Evolutionary conservation across 73 alveolate species (phyloP).

Genomic region (Symbiodinium pilosum): DNA sequence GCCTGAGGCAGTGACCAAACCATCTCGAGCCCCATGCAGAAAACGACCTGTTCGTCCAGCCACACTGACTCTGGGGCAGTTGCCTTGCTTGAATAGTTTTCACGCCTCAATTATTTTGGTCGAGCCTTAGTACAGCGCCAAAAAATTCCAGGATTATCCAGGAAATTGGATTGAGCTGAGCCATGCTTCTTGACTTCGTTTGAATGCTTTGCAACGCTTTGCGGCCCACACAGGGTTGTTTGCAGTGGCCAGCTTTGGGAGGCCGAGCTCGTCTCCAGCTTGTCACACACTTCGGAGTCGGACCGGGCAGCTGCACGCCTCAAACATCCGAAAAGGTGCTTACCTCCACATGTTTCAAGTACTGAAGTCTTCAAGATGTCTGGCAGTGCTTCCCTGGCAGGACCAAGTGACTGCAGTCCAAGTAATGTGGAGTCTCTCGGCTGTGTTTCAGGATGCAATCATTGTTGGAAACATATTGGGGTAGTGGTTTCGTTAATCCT

Average conservation of each 20-base stretch:
- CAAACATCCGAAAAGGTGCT: too few species aligned
- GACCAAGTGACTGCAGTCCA: slow-evolving; percentile 2
- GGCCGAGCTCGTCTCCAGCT: slow-evolving; percentile 1
- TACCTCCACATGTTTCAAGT: too few species aligned
- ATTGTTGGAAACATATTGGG: neutral
- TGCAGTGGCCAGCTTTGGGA: neutral
- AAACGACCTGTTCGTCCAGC: too few species aligned
- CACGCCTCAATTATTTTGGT: too few species aligned
- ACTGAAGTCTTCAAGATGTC: too few species aligned
- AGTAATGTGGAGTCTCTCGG: neutral
- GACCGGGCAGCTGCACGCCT: neutral
- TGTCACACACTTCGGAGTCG: neutral
- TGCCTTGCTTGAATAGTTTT: too few species aligned
- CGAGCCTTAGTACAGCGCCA: too few species aligned
- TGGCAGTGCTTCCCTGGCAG: neutral
- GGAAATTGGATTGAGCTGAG: neutral
- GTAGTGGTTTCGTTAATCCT: neutral
- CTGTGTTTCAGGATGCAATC: neutral
- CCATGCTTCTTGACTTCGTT: neutral
- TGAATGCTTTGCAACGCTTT: too few species aligned
- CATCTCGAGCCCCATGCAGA: neutral
- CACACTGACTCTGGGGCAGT: too few species aligned
- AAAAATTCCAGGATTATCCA: neutral
- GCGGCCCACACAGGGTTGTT: too few species aligned
- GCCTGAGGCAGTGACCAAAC: neutral